Conservation (phyloP, 306 rosid genomes). For the Vigna hirtella region DNA sequence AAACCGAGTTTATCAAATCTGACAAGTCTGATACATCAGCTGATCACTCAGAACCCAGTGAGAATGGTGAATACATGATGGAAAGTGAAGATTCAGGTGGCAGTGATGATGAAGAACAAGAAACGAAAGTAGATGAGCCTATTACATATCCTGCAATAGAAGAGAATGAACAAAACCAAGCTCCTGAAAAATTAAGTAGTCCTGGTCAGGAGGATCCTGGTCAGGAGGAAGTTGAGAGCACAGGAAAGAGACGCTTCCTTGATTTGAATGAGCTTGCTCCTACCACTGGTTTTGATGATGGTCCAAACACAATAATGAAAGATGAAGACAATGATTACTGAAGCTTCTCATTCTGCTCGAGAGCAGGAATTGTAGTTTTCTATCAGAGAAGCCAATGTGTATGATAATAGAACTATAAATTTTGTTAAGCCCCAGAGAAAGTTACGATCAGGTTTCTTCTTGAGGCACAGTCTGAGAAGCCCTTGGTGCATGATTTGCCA, state of each 20-base stretch:
- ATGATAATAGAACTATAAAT: slow-evolving; percentile 74
- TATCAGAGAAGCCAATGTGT: slow-evolving; percentile 63
- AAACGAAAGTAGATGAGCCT: slow-evolving; percentile 68
- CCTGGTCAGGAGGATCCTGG: slow-evolving; percentile 81
- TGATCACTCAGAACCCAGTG: slow-evolving; percentile 68
- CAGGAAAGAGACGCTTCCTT: slow-evolving; percentile 78
- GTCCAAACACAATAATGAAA: slow-evolving; percentile 67
- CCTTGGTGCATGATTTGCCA: slow-evolving; percentile 66
- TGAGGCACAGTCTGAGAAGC: slow-evolving; percentile 64
- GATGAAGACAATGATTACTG: slow-evolving; percentile 77
- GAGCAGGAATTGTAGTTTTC: slow-evolving; percentile 45
- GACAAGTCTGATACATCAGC: slow-evolving; percentile 67
- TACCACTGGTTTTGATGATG: slow-evolving; percentile 89
- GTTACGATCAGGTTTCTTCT: slow-evolving; percentile 66
- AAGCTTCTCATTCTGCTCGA: slow-evolving; percentile 55
- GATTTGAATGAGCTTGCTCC: slow-evolving; percentile 98
- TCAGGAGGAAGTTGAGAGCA: slow-evolving; percentile 76
- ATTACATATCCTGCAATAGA: slow-evolving; percentile 53
- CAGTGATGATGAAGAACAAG: slow-evolving; percentile 60
- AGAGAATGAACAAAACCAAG: slow-evolving; percentile 61
- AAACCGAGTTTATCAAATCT: slow-evolving; percentile 69
- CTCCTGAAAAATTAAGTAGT: slow-evolving; percentile 73
- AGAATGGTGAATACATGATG: slow-evolving; percentile 76
- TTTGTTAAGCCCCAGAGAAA: slow-evolving; percentile 77
- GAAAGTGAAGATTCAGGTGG: slow-evolving; percentile 83